A percentile compares a stretch with the other conserved stretches of the same genome.
Conservation (phyloP, 208 protist genomes). For the Leishmania guyanensis region DNA sequence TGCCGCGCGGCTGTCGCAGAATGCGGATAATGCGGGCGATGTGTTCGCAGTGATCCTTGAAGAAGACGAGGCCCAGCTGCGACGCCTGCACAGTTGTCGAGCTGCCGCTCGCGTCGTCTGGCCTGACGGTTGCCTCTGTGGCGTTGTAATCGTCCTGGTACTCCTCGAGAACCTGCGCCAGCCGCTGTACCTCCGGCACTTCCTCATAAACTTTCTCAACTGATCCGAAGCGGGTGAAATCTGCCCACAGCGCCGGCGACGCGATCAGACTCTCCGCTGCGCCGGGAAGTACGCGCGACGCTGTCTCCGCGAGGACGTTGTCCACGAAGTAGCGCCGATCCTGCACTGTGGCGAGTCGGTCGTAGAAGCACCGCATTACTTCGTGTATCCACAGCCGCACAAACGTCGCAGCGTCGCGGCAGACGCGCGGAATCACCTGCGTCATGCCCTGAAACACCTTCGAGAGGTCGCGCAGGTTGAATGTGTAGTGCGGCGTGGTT, state of each 20-base stretch:
- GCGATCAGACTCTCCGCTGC: conserved; percentile 13
- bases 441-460: conserved; percentile 96
- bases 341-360: conserved; percentile 95
- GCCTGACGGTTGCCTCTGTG: conserved; percentile 34
- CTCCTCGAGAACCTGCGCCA: conserved; percentile 84
- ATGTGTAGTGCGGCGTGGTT: conserved; percentile 98
- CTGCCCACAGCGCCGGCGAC: conserved; percentile 92
- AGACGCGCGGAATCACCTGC: conserved; percentile 90
- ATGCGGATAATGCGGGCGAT: conserved; percentile 95
- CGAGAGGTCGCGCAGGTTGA: conserved; percentile 97
- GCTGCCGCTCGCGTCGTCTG: conserved; percentile 15
- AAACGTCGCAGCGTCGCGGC: conserved; percentile 58
- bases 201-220: conserved; percentile 91
- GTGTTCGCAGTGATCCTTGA: conserved; percentile 96
- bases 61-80: conserved; percentile 91
- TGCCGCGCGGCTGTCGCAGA: conserved; percentile 96
- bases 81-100: conserved; percentile 35
- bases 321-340: conserved; percentile 94
- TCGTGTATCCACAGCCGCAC: conserved; percentile 97
- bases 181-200: conserved; percentile 65
- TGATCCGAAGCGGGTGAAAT: conserved; percentile 93
- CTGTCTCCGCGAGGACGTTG: conserved; percentile 86
- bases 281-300: conserved; percentile 71
- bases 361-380: conserved; percentile 95
- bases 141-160: conserved; percentile 95